phyloP scores from a whole-genome alignment of 2,329 filamentous ascomycete species.

The Fragosphaeria purpurea region DNA sequence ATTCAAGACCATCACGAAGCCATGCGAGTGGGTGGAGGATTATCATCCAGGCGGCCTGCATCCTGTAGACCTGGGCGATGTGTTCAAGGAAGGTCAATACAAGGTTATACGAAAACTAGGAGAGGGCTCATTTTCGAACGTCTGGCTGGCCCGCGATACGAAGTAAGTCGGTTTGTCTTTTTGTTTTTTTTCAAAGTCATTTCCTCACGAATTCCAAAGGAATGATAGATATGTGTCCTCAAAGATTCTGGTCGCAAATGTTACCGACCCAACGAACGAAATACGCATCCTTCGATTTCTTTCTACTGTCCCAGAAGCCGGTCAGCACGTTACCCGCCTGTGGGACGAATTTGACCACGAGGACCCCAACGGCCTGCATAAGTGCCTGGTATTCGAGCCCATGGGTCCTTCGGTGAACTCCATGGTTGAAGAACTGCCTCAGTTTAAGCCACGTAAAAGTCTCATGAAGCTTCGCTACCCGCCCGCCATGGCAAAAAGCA shows the following conservation, averaged over 20 bases:
- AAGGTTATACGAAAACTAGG: slow-evolving; percentile 21
- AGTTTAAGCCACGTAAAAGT: background rate
- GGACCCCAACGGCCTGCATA: slow-evolving; percentile 6
- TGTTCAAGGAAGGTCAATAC: slow-evolving; percentile 18
- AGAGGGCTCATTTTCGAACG: slow-evolving; percentile 18
- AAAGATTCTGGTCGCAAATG: background rate
- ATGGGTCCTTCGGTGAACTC: slow-evolving; percentile 1
- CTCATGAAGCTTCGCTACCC: background rate
- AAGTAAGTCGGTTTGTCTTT: slow-evolving; percentile 11
- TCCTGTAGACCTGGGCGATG: slow-evolving; percentile 18
- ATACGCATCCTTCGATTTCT: background rate
- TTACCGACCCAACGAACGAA: background rate
- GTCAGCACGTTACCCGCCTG: background rate
- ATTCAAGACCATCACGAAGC: no score
- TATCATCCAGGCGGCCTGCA: slow-evolving; percentile 20
- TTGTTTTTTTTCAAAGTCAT: no score
- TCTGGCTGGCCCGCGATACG: slow-evolving; percentile 21
- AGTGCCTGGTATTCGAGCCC: slow-evolving; percentile 6
- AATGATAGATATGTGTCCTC: background rate
- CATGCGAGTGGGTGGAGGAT: slow-evolving; percentile 18
- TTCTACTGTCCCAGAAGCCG: background rate
- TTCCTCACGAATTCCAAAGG: background rate
- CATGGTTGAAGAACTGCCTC: slow-evolving; percentile 1
- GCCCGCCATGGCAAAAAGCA: slow-evolving; percentile 2
- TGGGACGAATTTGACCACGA: background rate